Percentiles rank a stretch among this genome's conserved stretches.
Evolutionary conservation across 2,329 filamentous ascomycete species (phyloP).

Genomic region (Cadophora sp.): DNA sequence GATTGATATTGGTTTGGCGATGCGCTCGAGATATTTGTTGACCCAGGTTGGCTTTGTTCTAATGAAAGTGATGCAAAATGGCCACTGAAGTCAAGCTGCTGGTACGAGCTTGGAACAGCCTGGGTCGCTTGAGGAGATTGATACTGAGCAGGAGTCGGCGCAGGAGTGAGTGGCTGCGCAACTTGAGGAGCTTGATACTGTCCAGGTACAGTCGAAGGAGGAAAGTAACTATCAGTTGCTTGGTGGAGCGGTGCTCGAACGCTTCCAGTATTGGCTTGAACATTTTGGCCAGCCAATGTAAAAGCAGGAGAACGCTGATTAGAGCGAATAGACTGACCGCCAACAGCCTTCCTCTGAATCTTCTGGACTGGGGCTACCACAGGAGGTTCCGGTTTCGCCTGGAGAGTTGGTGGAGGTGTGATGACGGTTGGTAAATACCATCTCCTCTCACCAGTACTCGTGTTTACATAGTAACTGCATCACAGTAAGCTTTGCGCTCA

Average conservation of each 20-base stretch:
- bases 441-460: constrained; percentile 9
- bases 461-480: constrained; percentile 16
- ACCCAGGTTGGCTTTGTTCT: background rate
- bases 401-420: background rate
- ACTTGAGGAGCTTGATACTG: background rate
- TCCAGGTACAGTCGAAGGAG: constrained; percentile 58
- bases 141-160: background rate
- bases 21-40: background rate
- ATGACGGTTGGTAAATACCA: constrained; percentile 9
- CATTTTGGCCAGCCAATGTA: background rate
- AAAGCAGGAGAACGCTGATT: background rate
- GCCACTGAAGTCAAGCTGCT: constrained; percentile 12
- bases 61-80: constrained; percentile 10
- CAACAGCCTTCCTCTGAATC: constrained; percentile 12
- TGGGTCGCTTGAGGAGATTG: background rate
- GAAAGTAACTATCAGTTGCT: constrained; percentile 73
- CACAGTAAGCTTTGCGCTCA: background rate
- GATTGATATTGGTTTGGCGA: background rate
- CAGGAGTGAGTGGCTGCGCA: background rate
- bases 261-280: constrained; percentile 6
- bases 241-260: constrained; percentile 59
- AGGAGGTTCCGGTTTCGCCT: background rate
- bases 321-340: background rate
- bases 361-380: background rate
- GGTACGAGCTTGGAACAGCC: background rate